phyloP scores from a whole-genome alignment of 164 flowering plant species.

The Berberis vulgaris region DNA sequence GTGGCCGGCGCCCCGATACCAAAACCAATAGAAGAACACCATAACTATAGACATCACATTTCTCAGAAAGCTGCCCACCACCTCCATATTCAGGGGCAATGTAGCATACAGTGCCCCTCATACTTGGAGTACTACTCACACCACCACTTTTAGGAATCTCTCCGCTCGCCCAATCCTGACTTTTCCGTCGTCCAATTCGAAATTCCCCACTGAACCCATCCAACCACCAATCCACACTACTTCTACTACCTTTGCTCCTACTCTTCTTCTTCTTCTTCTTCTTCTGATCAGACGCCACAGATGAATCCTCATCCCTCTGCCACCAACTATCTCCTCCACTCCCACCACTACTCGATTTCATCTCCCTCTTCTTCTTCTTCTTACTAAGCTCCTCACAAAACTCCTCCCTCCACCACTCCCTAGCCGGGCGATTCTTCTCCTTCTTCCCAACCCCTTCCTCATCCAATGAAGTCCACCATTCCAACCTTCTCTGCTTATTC shows the following conservation, averaged over 20 bases:
- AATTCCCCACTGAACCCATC: slow-evolving; percentile 75
- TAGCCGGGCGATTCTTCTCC: slow-evolving; percentile 51
- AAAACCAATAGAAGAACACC: slow-evolving; percentile 81
- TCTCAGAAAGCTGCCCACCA: slow-evolving; percentile 69
- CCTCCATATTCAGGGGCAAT: slow-evolving; percentile 92
- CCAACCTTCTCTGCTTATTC: slow-evolving; percentile 41
- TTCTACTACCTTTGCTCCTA: slow-evolving; percentile 37
- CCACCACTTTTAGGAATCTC: slow-evolving; percentile 85
- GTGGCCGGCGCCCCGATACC: slow-evolving; percentile 83
- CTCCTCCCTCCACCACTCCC: slow-evolving; percentile 98
- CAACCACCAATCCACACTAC: slow-evolving; percentile 85
- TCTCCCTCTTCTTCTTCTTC: slow-evolving; percentile 47
- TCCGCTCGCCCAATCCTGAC: slow-evolving; percentile 53
- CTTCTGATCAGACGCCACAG: slow-evolving; percentile 20
- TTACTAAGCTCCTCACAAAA: slow-evolving; percentile 65
- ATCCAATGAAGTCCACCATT: slow-evolving; percentile 85
- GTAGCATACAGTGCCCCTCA: slow-evolving; percentile 97
- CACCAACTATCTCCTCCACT: slow-evolving; percentile 46
- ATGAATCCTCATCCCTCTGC: slow-evolving; percentile 42
- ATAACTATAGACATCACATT: slow-evolving; percentile 85
- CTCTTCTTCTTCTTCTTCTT: slow-evolving; percentile 47
- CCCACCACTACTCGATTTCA: slow-evolving; percentile 22
- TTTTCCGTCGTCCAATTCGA: slow-evolving; percentile 37
- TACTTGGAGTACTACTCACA: slow-evolving; percentile 88
- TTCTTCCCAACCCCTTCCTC: slow-evolving; percentile 39